A percentile compares a stretch with the other conserved stretches of the same genome.
These are phyloP conservation scores for Xylaria intraflava DNA, from an alignment of 495 filamentous ascomycete genomes.

Conservation along the genomic window DNA sequence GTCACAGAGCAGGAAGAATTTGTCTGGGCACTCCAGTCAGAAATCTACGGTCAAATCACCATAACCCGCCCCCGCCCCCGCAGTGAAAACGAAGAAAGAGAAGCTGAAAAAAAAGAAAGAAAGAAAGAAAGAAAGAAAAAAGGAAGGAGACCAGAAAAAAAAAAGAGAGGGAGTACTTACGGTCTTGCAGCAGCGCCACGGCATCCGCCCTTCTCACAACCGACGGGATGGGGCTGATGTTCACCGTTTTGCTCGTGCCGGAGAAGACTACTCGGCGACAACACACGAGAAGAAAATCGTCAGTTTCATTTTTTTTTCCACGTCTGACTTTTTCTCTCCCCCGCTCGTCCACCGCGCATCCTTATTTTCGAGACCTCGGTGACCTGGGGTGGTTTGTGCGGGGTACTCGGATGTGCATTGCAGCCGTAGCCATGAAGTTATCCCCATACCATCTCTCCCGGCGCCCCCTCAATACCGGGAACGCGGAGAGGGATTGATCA, in stretches of 20 bases:
- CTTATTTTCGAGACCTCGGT: too few species aligned
- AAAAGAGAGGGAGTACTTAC: not conserved
- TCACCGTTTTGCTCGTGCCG: constrained; percentile 40
- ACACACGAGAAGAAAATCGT: too few species aligned
- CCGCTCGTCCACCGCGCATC: too few species aligned
- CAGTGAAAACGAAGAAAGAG: too few species aligned
- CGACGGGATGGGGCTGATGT: constrained; percentile 53
- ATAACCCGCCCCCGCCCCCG: too few species aligned
- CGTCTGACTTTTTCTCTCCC: not conserved
- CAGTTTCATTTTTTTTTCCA: constrained; percentile 9
- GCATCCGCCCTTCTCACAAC: constrained; percentile 46
- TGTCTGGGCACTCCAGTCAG: too few species aligned
- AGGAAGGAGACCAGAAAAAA: not conserved
- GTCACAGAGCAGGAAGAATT: constrained; percentile 38
- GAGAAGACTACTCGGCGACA: constrained; percentile 41
- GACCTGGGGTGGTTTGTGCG: too few species aligned
- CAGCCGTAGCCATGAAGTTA: too few species aligned
- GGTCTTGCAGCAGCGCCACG: constrained; percentile 57
- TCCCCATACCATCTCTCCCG: not conserved
- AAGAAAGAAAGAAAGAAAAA: not conserved
- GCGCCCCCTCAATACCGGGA: not conserved
- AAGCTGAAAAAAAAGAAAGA: not conserved
- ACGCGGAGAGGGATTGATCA: not conserved
- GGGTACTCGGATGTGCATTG: too few species aligned
- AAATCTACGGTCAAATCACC: too few species aligned